Evolutionary conservation across 306 rosid species (phyloP), one percentile per base, ranked within the genome.

Genomic region (Cyamopsis tetragonoloba): DNA sequence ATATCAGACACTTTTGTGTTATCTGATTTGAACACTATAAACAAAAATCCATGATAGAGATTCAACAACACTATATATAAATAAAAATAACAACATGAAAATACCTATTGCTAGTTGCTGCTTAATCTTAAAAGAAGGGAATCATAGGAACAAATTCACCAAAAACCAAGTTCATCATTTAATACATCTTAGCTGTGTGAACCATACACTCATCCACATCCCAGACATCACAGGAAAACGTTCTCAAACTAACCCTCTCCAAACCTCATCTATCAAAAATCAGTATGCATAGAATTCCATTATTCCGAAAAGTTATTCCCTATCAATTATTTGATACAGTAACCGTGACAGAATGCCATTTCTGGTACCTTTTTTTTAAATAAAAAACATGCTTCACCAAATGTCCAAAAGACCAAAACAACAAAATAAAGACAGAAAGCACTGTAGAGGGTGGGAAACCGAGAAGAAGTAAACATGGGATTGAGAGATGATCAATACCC

Each of bases 401-500:
- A n/a, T n/a, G n/a, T n/a, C n/a, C n/a, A n/a, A n/a, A n/a, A n/a
- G n/a, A n/a, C n/a, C n/a, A n/a, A n/a, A n/a, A n/a, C n/a, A n/a
- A n/a, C n/a, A n/a, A n/a, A n/a, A n/a, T n/a, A n/a, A n/a, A n/a
- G n/a, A n/a, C n/a, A 15, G 7, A 30, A 56, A 13, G 26, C 13
- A 56, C 7, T 0, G 23, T 30, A 30, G 41, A 53, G 24, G 14
- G 28, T 5, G 3, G 7, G 27, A 18, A 15, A 9, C 46, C 44
- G 28, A 58, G 15, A 32, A 17, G 30, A 58, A 10, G 26, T 32
- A 58, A 34, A 72, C 23, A 48, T n/a, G 5, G 51, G 37, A 47
- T 38, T 53, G 64, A 62, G 58, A 56, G 57, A 65, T 67, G 83
- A 68, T 76, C 64, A 58, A 49, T 90, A 93, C 99, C 97, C 99